Conservation (phyloP, 1,284 basidiomycete species). For the Mycosarcoma mackinlayi region DNA sequence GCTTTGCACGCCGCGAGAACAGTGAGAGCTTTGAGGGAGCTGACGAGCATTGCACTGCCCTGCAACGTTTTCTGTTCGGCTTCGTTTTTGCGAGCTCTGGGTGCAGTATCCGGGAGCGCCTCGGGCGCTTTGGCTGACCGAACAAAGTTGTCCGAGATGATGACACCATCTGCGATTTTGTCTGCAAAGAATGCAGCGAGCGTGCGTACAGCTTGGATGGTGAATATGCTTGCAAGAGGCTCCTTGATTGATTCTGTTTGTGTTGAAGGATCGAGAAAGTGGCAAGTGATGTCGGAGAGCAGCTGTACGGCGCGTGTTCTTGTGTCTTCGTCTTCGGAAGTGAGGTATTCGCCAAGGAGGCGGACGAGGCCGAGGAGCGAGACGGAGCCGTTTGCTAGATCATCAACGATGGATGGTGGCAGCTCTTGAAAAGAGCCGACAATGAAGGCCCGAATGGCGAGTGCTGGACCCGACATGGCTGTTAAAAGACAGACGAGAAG, state of each 20-base stretch:
- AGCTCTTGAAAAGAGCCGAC: constrained; percentile 47
- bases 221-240: constrained; percentile 77
- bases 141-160: constrained; percentile 53
- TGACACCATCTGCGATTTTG: constrained; percentile 84
- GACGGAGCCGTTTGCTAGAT: constrained; percentile 24
- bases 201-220: constrained; percentile 79
- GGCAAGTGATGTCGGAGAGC: constrained; percentile 44
- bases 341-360: constrained; percentile 85
- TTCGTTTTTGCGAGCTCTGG: constrained; percentile 34
- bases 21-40: constrained; percentile 76
- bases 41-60: constrained; percentile 60
- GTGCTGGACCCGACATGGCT: constrained; percentile 43
- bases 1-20: constrained; percentile 71
- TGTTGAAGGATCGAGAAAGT: constrained; percentile 34
- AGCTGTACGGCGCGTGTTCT: constrained; percentile 78
- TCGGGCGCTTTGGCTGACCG: constrained; percentile 48
- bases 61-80: constrained; percentile 53
- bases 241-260: constrained; percentile 41
- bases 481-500: background rate
- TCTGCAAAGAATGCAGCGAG: constrained; percentile 84
- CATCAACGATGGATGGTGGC: constrained; percentile 52
- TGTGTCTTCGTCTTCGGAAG: constrained; percentile 81
- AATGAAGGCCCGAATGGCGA: constrained; percentile 51
- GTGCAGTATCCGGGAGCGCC: constrained; percentile 54
- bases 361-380: constrained; percentile 83